A percentile compares a stretch with the other conserved stretches of the same genome.
Evolutionary conservation across 352 stramenopile genomes (phyloP).

Genomic region (Globisporangium paroecandrum): DNA sequence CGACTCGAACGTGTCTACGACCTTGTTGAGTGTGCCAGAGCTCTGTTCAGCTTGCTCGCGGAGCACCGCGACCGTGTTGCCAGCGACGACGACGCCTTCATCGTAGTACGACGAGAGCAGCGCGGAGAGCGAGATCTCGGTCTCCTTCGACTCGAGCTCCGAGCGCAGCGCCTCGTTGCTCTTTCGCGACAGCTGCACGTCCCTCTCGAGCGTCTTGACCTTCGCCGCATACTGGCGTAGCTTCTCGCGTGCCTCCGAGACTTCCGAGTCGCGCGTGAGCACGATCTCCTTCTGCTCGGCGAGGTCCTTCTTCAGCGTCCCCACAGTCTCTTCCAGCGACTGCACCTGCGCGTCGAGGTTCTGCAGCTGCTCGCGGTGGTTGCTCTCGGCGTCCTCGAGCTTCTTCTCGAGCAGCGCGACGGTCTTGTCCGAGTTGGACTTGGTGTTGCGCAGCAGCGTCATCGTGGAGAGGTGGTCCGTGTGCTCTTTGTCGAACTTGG

Average conservation of each 20-base stretch:
- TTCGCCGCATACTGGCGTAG: slow-evolving; percentile 34
- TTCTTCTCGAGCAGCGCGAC: slow-evolving; percentile 27
- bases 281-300: slow-evolving; percentile 28
- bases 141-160: slow-evolving; percentile 48
- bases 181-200: slow-evolving; percentile 50
- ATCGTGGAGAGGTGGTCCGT: slow-evolving; percentile 18
- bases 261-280: slow-evolving; percentile 26
- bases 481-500: slow-evolving; percentile 36
- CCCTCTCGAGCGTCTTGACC: slow-evolving; percentile 39
- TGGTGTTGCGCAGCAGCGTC: slow-evolving; percentile 20
- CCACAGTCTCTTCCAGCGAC: slow-evolving; percentile 26
- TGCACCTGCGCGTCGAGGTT: slow-evolving; percentile 31
- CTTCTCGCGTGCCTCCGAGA: slow-evolving; percentile 23
- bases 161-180: slow-evolving; percentile 58
- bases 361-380: slow-evolving; percentile 17
- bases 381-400: slow-evolving; percentile 20
- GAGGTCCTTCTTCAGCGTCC: slow-evolving; percentile 31
- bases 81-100: slow-evolving; percentile 57
- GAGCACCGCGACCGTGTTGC: slow-evolving; percentile 30
- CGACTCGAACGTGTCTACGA: slow-evolving; percentile 43
- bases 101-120: slow-evolving; percentile 81
- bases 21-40: slow-evolving; percentile 40
- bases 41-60: slow-evolving; percentile 47
- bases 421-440: slow-evolving; percentile 21
- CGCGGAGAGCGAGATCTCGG: slow-evolving; percentile 59